These are phyloP conservation scores for Termitomyces sp. DNA, from an alignment of 1,284 basidiomycete species.

Conservation along the genomic window DNA sequence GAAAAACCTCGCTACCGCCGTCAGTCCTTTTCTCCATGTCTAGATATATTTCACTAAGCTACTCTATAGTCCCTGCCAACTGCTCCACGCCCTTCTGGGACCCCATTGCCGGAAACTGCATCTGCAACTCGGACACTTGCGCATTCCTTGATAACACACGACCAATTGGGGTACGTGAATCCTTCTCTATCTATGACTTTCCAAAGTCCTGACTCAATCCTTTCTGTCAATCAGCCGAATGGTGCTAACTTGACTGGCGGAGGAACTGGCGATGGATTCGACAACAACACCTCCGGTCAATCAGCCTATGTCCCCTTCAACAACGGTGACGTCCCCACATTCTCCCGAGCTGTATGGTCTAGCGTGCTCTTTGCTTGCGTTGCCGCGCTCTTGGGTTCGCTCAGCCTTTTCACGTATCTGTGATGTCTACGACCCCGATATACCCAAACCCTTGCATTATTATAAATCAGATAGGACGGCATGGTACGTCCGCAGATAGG, in stretches of 20 bases:
- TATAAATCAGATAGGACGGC: background rate
- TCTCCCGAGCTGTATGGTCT: constrained; percentile 29
- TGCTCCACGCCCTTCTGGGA: constrained; percentile 81
- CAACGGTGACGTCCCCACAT: constrained; percentile 27
- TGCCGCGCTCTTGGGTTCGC: constrained; percentile 29
- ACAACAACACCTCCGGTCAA: constrained; percentile 19
- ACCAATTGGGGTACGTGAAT: constrained; percentile 59
- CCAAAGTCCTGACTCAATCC: background rate
- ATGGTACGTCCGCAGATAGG: background rate
- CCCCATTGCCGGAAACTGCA: constrained; percentile 60
- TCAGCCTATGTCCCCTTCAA: constrained; percentile 50
- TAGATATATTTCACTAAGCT: background rate
- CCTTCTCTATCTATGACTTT: constrained; percentile 5
- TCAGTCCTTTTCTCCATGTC: constrained; percentile 26
- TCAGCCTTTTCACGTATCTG: constrained; percentile 21
- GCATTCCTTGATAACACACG: constrained; percentile 59
- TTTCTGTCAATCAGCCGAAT: constrained; percentile 45
- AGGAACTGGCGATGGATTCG: constrained; percentile 37
- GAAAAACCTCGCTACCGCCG: constrained; percentile 46
- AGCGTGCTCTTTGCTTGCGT: constrained; percentile 28
- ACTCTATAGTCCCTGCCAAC: constrained; percentile 53
- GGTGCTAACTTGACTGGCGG: constrained; percentile 67
- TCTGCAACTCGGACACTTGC: constrained; percentile 54
- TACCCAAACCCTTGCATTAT: background rate
- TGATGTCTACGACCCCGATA: background rate